Base-by-base conservation (phyloP, 352 stramenopile genomes). In the Globisporangium alternatum region DNA sequence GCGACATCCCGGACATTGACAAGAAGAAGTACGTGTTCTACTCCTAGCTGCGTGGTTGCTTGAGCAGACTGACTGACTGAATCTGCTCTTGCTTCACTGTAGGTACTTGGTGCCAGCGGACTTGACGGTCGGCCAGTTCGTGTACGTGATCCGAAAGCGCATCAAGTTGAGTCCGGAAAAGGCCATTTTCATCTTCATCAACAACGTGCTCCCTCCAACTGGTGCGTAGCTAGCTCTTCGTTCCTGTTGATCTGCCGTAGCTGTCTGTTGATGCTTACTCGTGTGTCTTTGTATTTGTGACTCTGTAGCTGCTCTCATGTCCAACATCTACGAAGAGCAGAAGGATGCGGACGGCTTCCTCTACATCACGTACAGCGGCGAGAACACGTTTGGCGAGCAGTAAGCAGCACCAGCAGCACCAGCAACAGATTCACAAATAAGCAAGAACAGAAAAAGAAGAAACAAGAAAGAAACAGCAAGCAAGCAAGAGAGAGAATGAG, bases 61-160 rank as follows among this genome's bases (percentile, higher is more conserved):
- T 4, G 1, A 19, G 7, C 7, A 22, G 19, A 21, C 31, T 59
- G 21, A 33, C 7, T 53, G 52, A 63, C 30, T 64, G 15, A 47
- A 5, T 49, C 7, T 72, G 25, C 7, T 44, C 25, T 54, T 31
- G 31, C 5, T 53, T 15, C 25, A 37, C 51, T n/a, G 4, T 28
- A 74, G 61, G 54, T 99, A 99, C 77, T 79, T 99, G 52, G 97
- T 99, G 55, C 97, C 97, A 7, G 89, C 95, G 45, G 96, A 99
- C 72, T 74, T 99, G 67, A 99, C 96, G 49, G 96, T 99, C 8
- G 97, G 98, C 5, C 97, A 99, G 81, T 99, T 99, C 71, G 95
- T 99, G 64, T 99, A 99, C 76, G 97, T 99, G 47, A 99, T 99
- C 76, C 95, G 97, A 66, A 99, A 99, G 86, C 93, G 98, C 65